phyloP scores from a whole-genome alignment of 2,329 filamentous ascomycete species.

The Penicillium sp. region DNA sequence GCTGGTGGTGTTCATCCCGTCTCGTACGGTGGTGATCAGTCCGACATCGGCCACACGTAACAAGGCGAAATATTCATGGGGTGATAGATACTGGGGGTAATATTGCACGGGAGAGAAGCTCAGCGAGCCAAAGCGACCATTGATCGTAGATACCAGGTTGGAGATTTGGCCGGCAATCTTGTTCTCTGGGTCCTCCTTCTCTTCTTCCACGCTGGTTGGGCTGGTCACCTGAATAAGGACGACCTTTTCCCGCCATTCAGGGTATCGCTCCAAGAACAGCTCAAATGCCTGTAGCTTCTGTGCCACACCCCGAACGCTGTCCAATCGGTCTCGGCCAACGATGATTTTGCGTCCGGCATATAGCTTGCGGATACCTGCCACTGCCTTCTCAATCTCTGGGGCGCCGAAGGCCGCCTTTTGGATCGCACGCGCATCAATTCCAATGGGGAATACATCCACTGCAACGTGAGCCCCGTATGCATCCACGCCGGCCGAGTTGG shows the following conservation, averaged over 20 bases:
- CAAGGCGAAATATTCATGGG: conserved; percentile 93
- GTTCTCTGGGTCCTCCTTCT: conserved; percentile 72
- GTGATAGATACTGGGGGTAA: conserved; percentile 87
- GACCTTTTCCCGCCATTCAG: conserved; percentile 88
- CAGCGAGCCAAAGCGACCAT: conserved; percentile 83
- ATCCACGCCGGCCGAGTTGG: conserved; percentile 80
- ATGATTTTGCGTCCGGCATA: conserved; percentile 94
- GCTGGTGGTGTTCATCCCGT: conserved; percentile 97
- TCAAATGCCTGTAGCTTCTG: conserved; percentile 96
- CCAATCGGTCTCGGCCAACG: conserved; percentile 88
- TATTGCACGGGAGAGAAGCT: conserved; percentile 90
- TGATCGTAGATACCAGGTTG: conserved; percentile 86
- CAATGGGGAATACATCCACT: conserved; percentile 91
- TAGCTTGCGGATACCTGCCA: conserved; percentile 69
- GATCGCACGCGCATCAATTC: conserved; percentile 83
- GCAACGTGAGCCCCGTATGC: conserved; percentile 86
- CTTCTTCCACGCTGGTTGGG: conserved; percentile 76
- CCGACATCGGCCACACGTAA: conserved; percentile 87
- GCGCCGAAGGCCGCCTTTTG: conserved; percentile 72
- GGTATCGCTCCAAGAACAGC: conserved; percentile 83
- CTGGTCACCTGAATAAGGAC: conserved; percentile 95
- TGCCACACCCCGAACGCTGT: conserved; percentile 89
- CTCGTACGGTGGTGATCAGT: conserved; percentile 90
- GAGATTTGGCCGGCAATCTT: conserved; percentile 88
- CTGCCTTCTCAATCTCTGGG: conserved; percentile 68